phyloP scores from a whole-genome alignment of 371 early-diverging fungal species.

The Parasitella parasitica region DNA sequence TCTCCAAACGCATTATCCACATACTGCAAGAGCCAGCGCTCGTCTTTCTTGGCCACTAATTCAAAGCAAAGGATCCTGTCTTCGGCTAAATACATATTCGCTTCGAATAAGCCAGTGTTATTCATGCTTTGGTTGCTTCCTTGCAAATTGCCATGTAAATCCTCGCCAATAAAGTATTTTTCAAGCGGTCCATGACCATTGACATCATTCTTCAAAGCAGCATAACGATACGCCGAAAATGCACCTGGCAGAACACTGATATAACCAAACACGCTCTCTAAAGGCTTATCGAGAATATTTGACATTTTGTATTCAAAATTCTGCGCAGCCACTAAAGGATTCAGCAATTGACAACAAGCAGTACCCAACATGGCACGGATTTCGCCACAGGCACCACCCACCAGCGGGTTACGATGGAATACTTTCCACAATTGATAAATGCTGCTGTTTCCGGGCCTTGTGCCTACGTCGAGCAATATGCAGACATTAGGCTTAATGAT shows the following conservation, averaged over 20 bases:
- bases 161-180: slow-evolving; percentile 81
- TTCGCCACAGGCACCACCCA: slow-evolving; percentile 89
- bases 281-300: slow-evolving; percentile 86
- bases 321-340: slow-evolving; percentile 84
- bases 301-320: slow-evolving; percentile 85
- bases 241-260: slow-evolving; percentile 86
- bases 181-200: slow-evolving; percentile 63
- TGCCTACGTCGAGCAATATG: slow-evolving; percentile 83
- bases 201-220: slow-evolving; percentile 68
- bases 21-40: slow-evolving; percentile 68
- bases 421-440: slow-evolving; percentile 83
- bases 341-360: slow-evolving; percentile 64
- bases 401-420: slow-evolving; percentile 65
- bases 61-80: slow-evolving; percentile 90
- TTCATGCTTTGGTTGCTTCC: slow-evolving; percentile 37
- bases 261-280: slow-evolving; percentile 86
- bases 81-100: slow-evolving; percentile 82
- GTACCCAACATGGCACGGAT: slow-evolving; percentile 77
- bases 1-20: slow-evolving; percentile 73
- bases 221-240: slow-evolving; percentile 85
- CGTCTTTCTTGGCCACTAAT: slow-evolving; percentile 71
- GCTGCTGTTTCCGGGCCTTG: slow-evolving; percentile 68
- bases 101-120: slow-evolving; percentile 54
- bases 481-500: slow-evolving; percentile 77
- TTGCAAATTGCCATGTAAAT: slow-evolving; percentile 32